These are phyloP conservation scores for Microstegium vimineum DNA, from an alignment of 176 grass and related monocot species.

Conservation along the genomic window DNA sequence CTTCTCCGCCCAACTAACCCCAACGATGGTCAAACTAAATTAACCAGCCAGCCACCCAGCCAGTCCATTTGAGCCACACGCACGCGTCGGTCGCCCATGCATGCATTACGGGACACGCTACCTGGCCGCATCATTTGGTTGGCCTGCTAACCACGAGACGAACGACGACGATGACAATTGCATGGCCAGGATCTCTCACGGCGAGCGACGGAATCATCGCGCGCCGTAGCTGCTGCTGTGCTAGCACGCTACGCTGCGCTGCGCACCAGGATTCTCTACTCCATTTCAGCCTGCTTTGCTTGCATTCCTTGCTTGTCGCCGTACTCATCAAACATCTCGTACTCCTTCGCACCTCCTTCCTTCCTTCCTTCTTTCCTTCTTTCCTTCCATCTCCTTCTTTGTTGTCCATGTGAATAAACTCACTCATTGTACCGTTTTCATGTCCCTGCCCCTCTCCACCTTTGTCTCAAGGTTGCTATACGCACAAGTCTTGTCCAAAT, in stretches of 20 bases:
- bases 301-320: not conserved
- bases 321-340: not conserved
- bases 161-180: not conserved
- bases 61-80: no score
- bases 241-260: no score
- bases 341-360: not conserved
- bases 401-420: not conserved
- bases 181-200: not conserved
- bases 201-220: no score
- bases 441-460: not conserved
- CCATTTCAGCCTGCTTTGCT: no score
- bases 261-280: no score
- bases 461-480: not conserved
- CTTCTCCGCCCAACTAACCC: not conserved
- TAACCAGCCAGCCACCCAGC: no score
- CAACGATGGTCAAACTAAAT: no score
- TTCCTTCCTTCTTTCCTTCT: no score
- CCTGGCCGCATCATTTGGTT: no score
- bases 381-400: not conserved
- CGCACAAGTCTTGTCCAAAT: not conserved
- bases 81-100: no score
- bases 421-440: not conserved
- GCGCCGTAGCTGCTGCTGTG: no score
- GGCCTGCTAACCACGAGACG: not conserved
- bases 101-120: no score